Conservation (phyloP, 805 yeast species). For the Saturnispora halmiae region DNA sequence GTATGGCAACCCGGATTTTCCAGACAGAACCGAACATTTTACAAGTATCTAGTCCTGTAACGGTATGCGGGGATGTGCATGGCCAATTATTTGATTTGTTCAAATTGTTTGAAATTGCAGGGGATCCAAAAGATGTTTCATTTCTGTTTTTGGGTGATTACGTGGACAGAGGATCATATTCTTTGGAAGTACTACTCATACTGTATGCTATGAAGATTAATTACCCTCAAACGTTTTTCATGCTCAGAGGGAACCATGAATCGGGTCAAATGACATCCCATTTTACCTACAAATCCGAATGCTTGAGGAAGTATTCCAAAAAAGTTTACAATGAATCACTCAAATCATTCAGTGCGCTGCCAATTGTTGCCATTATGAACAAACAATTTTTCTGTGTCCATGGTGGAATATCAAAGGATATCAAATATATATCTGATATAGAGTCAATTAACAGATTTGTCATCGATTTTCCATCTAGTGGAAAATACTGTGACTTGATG, state of each 20-base stretch:
- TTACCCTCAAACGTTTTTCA: constrained; percentile 64
- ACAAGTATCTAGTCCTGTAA: constrained; percentile 82
- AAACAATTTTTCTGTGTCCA: constrained; percentile 92
- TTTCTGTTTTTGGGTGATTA: constrained; percentile 89
- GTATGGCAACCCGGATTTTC: constrained; percentile 55
- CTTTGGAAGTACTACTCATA: constrained; percentile 72
- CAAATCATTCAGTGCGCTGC: constrained; percentile 74
- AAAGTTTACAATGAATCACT: constrained; percentile 65
- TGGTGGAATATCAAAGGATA: constrained; percentile 89
- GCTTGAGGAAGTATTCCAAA: constrained; percentile 69
- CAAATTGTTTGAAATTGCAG: constrained; percentile 90
- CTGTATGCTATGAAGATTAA: constrained; percentile 72
- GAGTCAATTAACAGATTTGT: constrained; percentile 66
- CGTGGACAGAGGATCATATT: constrained; percentile 89
- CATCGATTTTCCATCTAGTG: constrained; percentile 82
- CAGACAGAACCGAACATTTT: constrained; percentile 69
- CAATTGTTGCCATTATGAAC: constrained; percentile 89
- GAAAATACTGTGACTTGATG: constrained; percentile 86
- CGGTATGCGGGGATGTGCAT: constrained; percentile 96
- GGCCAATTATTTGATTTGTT: constrained; percentile 89
- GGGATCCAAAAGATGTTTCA: constrained; percentile 65
- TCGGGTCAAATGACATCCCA: constrained; percentile 88
- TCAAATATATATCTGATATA: constrained; percentile 61
- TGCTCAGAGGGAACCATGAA: constrained; percentile 92
- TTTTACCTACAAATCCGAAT: constrained; percentile 87